These are phyloP conservation scores for Zopfochytrium polystomum DNA, from an alignment of 371 early-diverging fungal genomes.

Conservation along the genomic window DNA sequence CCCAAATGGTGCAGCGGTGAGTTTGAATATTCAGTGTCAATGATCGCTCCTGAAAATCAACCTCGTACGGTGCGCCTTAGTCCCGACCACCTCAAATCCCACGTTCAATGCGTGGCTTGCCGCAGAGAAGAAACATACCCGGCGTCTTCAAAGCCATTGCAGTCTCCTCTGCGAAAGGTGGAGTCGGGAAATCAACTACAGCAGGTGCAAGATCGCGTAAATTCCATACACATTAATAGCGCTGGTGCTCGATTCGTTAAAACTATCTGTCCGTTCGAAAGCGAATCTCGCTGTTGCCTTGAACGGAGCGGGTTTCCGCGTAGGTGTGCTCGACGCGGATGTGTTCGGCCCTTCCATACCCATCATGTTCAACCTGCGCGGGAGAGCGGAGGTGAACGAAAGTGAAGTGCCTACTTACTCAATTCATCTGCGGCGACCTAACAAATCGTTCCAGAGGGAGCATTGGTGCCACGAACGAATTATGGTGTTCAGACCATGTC, in stretches of 20 bases:
- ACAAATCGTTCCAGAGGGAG: background rate
- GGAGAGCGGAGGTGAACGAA: slow-evolving; percentile 57
- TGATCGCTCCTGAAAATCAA: background rate
- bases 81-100: slow-evolving; percentile 17
- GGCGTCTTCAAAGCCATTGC: slow-evolving; percentile 71
- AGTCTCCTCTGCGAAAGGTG: slow-evolving; percentile 88
- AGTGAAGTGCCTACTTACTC: slow-evolving; percentile 1
- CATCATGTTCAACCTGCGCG: slow-evolving; percentile 74
- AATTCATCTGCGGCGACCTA: background rate
- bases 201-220: slow-evolving; percentile 53
- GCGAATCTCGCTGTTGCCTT: slow-evolving; percentile 79
- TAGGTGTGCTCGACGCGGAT: slow-evolving; percentile 88
- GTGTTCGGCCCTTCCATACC: slow-evolving; percentile 90
- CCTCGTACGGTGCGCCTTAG: background rate
- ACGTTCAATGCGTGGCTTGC: slow-evolving; percentile 51
- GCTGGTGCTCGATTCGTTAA: background rate
- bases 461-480: slow-evolving; percentile 66
- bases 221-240: background rate
- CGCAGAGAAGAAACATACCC: slow-evolving; percentile 59
- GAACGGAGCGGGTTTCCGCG: slow-evolving; percentile 52
- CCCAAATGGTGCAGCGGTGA: too few relatives aligned
- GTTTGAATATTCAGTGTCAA: background rate
- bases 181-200: slow-evolving; percentile 86
- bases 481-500: slow-evolving; percentile 89
- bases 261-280: slow-evolving; percentile 24